A percentile compares a stretch with the other conserved stretches of the same genome.
These are phyloP conservation scores for Leonotis leonurus DNA, from an alignment of 257 asterid genomes.

Conservation along the genomic window DNA sequence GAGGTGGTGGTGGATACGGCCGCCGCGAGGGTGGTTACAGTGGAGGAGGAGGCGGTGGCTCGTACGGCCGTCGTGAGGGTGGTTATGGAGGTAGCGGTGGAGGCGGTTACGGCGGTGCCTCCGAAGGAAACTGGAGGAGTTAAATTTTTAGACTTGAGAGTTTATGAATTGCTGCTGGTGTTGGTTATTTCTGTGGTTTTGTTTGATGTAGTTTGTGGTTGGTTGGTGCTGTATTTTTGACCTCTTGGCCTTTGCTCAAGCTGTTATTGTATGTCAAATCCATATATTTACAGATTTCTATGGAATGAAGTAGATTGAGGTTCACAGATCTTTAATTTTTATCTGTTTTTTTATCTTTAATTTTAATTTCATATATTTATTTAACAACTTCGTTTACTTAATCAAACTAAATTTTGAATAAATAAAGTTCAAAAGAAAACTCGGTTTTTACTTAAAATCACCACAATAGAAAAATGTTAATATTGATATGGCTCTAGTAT, in stretches of 20 bases:
- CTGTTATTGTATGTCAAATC: not conserved
- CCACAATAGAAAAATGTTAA: no score
- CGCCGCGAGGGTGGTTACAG: constrained; percentile 25
- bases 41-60: constrained; percentile 22
- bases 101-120: constrained; percentile 18
- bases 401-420: no score
- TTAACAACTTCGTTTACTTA: no score
- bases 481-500: no score
- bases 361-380: no score
- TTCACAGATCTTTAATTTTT: not conserved
- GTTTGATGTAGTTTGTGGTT: constrained; percentile 5
- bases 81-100: constrained; percentile 15
- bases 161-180: not conserved
- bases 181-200: not conserved
- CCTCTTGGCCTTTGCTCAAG: not conserved
- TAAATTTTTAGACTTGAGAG: not conserved
- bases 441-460: no score
- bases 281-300: constrained; percentile 16
- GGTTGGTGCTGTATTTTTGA: constrained; percentile 12
- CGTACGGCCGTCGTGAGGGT: constrained; percentile 24
- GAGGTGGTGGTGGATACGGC: constrained; percentile 28
- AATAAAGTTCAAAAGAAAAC: no score
- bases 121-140: constrained; percentile 21
- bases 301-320: constrained; percentile 22
- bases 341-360: not conserved